phyloP scores from a whole-genome alignment of 306 rosid genomes.

The Lithocarpus polystachyus region DNA sequence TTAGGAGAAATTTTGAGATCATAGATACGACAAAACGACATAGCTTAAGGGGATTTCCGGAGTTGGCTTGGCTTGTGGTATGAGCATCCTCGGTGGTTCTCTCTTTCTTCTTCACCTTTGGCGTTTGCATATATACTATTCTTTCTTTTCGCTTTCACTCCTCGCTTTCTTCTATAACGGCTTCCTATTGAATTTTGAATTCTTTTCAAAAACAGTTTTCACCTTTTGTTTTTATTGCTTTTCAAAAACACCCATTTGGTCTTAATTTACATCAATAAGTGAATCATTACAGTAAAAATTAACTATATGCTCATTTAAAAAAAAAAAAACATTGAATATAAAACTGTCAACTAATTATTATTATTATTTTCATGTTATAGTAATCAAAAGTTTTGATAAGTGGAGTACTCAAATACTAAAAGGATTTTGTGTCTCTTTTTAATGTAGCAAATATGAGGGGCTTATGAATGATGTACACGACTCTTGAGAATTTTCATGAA shows the following conservation, averaged over 20 bases:
- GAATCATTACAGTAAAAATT: no score
- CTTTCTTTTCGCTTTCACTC: not conserved
- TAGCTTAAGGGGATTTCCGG: conserved; percentile 16
- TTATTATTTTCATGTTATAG: no score
- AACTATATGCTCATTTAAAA: no score
- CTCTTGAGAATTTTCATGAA: not conserved
- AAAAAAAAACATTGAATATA: no score
- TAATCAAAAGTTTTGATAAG: no score
- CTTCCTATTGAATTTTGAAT: not conserved
- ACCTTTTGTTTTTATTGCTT: not conserved
- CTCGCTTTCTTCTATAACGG: conserved; percentile 28
- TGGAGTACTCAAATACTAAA: not conserved
- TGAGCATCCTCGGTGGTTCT: not conserved
- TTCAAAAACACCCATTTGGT: not conserved
- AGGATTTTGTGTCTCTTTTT: not conserved
- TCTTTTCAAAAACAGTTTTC: not conserved
- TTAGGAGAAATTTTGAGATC: conserved; percentile 1
- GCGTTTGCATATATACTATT: conserved; percentile 1
- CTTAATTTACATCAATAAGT: no score
- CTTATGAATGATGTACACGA: not conserved
- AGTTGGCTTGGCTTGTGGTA: not conserved
- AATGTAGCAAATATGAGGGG: not conserved
- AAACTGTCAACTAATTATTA: no score
- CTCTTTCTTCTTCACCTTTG: no score
- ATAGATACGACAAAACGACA: conserved; percentile 26